Base-by-base conservation (phyloP, 768 basidiomycete genomes). In the Holtermanniella nyarrowii region DNA sequence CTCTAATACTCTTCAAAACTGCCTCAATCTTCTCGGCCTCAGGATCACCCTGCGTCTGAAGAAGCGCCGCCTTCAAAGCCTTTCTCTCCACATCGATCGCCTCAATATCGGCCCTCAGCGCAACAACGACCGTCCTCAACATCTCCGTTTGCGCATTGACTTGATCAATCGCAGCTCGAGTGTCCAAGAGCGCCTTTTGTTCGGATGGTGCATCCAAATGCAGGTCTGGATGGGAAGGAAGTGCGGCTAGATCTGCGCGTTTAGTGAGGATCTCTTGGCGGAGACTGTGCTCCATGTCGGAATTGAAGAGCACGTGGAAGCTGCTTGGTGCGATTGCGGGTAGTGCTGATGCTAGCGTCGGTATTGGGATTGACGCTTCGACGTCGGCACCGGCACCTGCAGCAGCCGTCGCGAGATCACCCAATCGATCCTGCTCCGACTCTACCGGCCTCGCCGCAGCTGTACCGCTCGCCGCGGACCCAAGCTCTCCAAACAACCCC, bases 1-100 rank as follows among this genome's bases (percentile, higher is more conserved):
- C 61, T 13, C 55, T 43, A 1, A 64, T 43, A 18, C 53, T 47
- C 49, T 55, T 59, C 24, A 67, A 26, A 1, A 49, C 24, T 3
- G 22, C 27, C 22, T 43, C 47, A 18, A 67, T 53, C 47, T 52
- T 44, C 16, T 51, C 43, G 23, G 46, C 53, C 42, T 62, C 58
- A 16, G 55, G 44, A 5, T 27, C 57, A 20, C 37, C 59, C 10
- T 39, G 24, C n/a, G 45, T 40, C 42, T 48, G 50, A 20, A 13
- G 47, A 4, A 60, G 22, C 10, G 14, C 46, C 26, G 49, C 54
- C 20, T 63, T 23, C 44, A 63, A 57, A 12, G 52, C 51, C 10
- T 7, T 16, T 7, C 31, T 7, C 31, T 7, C 16, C 31, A 7
- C 10, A 7, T 37, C 31, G 10, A 37, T 7, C 10, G 7, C 31